Conservation (phyloP, 768 basidiomycete species). For the Plicaturopsis crispa region DNA sequence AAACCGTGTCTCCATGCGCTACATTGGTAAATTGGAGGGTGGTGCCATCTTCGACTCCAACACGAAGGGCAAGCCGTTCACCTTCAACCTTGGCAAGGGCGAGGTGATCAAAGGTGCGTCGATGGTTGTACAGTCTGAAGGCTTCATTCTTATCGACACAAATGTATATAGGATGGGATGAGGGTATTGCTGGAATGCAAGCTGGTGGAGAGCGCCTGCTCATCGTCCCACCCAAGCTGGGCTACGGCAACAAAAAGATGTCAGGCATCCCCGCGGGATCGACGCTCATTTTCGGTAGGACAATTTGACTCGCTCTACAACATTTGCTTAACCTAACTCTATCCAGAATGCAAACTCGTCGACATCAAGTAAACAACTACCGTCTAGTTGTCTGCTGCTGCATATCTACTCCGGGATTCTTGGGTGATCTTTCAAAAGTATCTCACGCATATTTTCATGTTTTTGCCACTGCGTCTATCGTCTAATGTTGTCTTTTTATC, state of each 20-base stretch:
- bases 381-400: no score
- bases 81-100: constrained; percentile 74
- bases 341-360: constrained; percentile 5
- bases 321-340: constrained; percentile 1
- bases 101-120: constrained; percentile 84
- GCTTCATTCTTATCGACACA: not conserved
- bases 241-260: constrained; percentile 60
- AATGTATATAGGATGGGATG: constrained; percentile 66
- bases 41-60: constrained; percentile 78
- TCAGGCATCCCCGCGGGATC: constrained; percentile 70
- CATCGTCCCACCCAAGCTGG: constrained; percentile 64
- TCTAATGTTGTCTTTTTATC: no score
- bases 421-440: no score
- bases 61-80: constrained; percentile 77
- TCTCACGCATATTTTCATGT: no score
- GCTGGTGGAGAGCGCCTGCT: constrained; percentile 82
- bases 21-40: constrained; percentile 82
- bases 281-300: constrained; percentile 75
- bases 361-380: constrained; percentile 1
- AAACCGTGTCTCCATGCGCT: constrained; percentile 77
- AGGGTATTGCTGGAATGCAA: constrained; percentile 89
- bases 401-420: no score
- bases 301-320: not conserved
- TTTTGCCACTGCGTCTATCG: no score
- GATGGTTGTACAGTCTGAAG: not conserved